Conservation (phyloP, 331 rosid genomes). For the Malus hybrid region DNA sequence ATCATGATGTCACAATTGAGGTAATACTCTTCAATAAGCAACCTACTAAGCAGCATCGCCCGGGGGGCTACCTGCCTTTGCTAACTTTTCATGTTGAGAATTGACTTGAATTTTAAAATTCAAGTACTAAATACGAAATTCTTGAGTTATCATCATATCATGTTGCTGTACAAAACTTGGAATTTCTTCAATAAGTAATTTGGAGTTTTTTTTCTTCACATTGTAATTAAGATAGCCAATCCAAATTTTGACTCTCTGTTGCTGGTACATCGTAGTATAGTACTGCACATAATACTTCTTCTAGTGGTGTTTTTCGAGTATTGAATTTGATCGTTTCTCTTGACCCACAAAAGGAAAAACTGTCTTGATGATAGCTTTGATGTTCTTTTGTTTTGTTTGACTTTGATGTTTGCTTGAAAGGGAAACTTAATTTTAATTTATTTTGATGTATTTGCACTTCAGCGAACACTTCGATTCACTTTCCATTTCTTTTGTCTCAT, state of each 20-base stretch:
- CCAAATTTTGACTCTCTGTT: too few species aligned
- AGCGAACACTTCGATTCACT: not conserved
- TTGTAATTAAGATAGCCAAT: too few species aligned
- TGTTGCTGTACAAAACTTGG: too few species aligned
- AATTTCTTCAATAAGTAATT: too few species aligned
- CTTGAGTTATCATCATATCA: too few species aligned
- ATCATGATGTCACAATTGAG: slow-evolving; percentile 63
- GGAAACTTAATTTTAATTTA: not conserved
- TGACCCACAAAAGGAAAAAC: not conserved
- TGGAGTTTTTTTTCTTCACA: too few species aligned
- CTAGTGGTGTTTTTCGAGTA: not conserved
- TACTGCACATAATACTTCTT: not conserved
- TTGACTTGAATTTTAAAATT: too few species aligned
- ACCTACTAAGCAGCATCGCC: too few species aligned
- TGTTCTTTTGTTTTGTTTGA: not conserved
- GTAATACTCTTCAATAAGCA: slow-evolving; percentile 9
- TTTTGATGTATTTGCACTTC: not conserved
- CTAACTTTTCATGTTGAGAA: too few species aligned
- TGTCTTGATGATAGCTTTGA: not conserved
- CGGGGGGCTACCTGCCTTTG: too few species aligned
- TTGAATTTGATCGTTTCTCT: not conserved
- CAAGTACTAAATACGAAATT: too few species aligned
- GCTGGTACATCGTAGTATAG: too few species aligned
- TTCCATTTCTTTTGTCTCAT: not conserved
- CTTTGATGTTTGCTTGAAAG: not conserved